Percentiles rank a stretch among this genome's conserved stretches.
phyloP scores from a whole-genome alignment of 768 basidiomycete species.

The Suillus plorans region DNA sequence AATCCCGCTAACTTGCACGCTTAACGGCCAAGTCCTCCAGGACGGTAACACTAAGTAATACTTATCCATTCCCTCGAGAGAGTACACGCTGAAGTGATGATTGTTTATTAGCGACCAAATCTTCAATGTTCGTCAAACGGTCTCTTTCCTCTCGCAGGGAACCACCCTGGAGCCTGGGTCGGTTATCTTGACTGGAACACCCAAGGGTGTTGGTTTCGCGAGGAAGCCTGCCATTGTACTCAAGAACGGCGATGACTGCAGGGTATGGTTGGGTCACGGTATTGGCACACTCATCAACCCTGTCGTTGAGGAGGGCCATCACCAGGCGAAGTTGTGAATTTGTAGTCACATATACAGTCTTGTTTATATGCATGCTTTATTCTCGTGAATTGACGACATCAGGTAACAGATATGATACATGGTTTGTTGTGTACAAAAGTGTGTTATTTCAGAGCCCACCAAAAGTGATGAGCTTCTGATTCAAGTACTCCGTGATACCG shows the following conservation, averaged over 20 bases:
- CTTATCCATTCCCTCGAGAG: neutral
- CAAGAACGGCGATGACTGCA: slow-evolving; percentile 71
- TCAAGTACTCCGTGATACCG: slow-evolving; percentile 89
- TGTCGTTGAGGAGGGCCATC: slow-evolving; percentile 63
- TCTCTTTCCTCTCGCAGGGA: slow-evolving; percentile 80
- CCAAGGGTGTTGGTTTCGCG: slow-evolving; percentile 80
- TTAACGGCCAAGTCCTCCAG: slow-evolving; percentile 72
- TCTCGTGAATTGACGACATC: neutral
- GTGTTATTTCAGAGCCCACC: slow-evolving; percentile 53
- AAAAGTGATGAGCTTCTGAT: slow-evolving; percentile 77
- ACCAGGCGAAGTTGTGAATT: slow-evolving; percentile 43
- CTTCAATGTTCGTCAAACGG: slow-evolving; percentile 73
- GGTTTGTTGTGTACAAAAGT: slow-evolving; percentile 1
- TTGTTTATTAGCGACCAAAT: slow-evolving; percentile 64
- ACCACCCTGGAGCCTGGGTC: slow-evolving; percentile 82
- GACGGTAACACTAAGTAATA: slow-evolving; percentile 72
- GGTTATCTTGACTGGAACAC: slow-evolving; percentile 81
- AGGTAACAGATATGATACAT: neutral
- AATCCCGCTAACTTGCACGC: slow-evolving; percentile 56
- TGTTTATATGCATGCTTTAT: neutral
- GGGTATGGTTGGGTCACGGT: slow-evolving; percentile 66
- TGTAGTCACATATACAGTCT: neutral
- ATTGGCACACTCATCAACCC: slow-evolving; percentile 81
- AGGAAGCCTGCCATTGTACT: slow-evolving; percentile 69
- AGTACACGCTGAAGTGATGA: neutral